Base-by-base conservation (phyloP, 179 eudicot species). In the Pouteria campechiana region DNA sequence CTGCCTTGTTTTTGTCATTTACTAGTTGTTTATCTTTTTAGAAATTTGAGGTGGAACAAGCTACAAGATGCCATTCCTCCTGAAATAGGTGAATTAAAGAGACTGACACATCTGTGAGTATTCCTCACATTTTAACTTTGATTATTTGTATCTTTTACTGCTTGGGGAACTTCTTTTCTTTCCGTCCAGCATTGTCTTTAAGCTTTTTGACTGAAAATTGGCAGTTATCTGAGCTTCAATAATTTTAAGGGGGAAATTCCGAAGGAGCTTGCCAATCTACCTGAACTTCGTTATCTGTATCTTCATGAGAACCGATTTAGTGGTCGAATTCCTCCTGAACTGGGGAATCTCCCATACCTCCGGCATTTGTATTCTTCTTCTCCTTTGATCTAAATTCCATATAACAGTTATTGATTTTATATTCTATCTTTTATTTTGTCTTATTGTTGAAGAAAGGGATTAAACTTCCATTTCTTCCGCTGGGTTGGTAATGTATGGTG, bases 31-130 rank as follows among this genome's bases (percentile, higher is more conserved):
- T 18, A 21, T 67, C 33, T 44, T 57, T 41, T 48, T 52, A 92
- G 96, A 65, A 92, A 92, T 61, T 62, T 92, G 71, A 76, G 99
- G 73, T 92, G 96, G 99, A 92, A 92, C 54, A 92, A 92, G 57
- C 65, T 92, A 28, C 99, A 92, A 68, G 99, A 92, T 69, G 67
- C 62, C 58, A 79, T 92, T 37, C 99, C 99, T 46, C 81, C 83
- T 23, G 96, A 92, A 71, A 75, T 92, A n/a, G 99, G 99, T 37
- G 96, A 92, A 79, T 61, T 87, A 50, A 92, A 88, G 79, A 79
- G 83, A 48, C 69, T 87, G 60, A 87, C 94, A 22, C 99, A 92
- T 67, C 61, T 92, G 99, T 92, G 68, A 77, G 98, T 67, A 52
- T 28, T 41, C 25, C 56, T 42, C 8, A 4, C 30, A 15, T 46